A percentile compares a stretch with the other conserved stretches of the same genome.
Conservation (phyloP, 1,284 basidiomycete species). For the Heterobasidion irregulare region DNA sequence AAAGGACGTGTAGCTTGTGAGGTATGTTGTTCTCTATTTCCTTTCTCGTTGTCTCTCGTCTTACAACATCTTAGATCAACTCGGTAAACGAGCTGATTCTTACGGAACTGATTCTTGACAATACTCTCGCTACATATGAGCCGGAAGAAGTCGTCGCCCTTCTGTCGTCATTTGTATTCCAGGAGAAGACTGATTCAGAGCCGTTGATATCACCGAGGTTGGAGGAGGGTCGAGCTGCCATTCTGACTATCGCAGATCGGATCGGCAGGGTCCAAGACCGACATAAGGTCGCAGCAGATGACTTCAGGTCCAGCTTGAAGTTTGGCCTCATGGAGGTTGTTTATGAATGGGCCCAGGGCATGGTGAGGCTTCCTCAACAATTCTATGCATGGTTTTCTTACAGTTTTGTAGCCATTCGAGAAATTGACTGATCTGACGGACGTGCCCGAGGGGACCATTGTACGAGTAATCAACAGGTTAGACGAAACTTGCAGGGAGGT, state of each 20-base stretch:
- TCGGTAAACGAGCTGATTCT: conserved; percentile 93
- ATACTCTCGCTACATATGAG: conserved; percentile 83
- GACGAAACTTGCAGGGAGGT: conserved; percentile 98
- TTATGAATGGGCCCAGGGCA: conserved; percentile 98
- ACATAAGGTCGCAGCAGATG: conserved; percentile 74
- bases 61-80: conserved; percentile 65
- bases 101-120: conserved; percentile 96
- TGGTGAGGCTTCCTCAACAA: conserved; percentile 46
- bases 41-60: neutral
- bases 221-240: conserved; percentile 71
- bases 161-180: conserved; percentile 94
- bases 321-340: conserved; percentile 93
- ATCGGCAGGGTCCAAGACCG: conserved; percentile 74
- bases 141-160: conserved; percentile 97
- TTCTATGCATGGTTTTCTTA: conserved; percentile 1
- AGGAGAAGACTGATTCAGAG: conserved; percentile 91
- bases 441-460: conserved; percentile 95
- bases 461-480: conserved; percentile 90
- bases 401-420: conserved; percentile 74
- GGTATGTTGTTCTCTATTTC: conserved; percentile 30
- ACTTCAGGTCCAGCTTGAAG: conserved; percentile 71
- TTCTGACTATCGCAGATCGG: conserved; percentile 77
- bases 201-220: conserved; percentile 76
- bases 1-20: conserved; percentile 99
- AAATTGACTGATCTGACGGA: conserved; percentile 92